These are phyloP conservation scores for Phlebiopsis flavidoalba DNA, from an alignment of 768 basidiomycete genomes.

Conservation along the genomic window DNA sequence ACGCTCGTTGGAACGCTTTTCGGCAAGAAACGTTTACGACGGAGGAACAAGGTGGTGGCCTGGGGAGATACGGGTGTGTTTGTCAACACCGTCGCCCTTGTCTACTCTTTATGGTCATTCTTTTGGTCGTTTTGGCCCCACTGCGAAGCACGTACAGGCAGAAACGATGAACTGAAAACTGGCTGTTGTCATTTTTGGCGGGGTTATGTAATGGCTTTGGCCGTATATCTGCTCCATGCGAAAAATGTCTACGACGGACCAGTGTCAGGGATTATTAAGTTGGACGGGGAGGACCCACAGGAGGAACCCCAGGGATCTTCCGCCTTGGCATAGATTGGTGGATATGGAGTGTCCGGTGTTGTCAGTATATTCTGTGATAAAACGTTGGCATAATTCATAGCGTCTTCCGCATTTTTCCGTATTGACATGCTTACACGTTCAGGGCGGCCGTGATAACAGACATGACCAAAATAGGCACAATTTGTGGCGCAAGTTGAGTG, in stretches of 20 bases:
- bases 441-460: no score
- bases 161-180: conserved; percentile 1
- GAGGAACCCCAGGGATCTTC: not conserved
- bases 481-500: no score
- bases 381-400: no score
- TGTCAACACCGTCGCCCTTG: not conserved
- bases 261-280: not conserved
- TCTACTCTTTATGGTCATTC: not conserved
- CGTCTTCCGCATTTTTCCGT: no score
- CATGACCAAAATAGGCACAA: no score
- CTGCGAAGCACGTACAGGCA: not conserved
- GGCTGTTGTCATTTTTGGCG: conserved; percentile 1
- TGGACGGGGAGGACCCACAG: not conserved
- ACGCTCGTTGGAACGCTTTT: not conserved
- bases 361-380: no score
- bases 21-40: not conserved
- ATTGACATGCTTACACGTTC: no score
- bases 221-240: not conserved
- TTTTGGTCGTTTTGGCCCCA: conserved; percentile 2
- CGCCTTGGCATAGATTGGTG: not conserved
- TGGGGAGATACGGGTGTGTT: not conserved
- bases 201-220: not conserved
- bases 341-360: no score
- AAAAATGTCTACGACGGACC: not conserved
- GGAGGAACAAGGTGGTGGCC: not conserved